Base-by-base conservation (phyloP, 495 filamentous ascomycete genomes). In the Trichoderma erinaceum region DNA sequence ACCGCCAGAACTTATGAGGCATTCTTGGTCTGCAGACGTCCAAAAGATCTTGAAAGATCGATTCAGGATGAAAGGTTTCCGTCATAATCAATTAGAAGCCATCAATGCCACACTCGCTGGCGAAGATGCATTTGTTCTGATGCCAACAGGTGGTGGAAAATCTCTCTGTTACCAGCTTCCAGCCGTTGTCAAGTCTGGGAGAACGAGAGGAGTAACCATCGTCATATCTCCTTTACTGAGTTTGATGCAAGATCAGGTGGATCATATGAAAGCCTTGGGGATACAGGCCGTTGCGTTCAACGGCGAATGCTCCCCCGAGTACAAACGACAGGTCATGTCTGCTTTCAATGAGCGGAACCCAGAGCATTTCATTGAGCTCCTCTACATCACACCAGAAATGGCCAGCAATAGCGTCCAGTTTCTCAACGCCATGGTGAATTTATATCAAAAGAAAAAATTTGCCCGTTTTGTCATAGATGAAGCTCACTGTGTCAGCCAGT, bases 331-430 rank as follows among this genome's bases (percentile, higher is more conserved):
- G 69, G 87, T 97, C 46, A 77, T 89, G 72, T 76, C 81, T 27
- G 76, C 78, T 2, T 78, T 97, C 16, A 77, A 84, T n/a, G 77
- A 85, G n/a, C 71, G 68, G 0, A 74, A 87, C 29, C 87, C 88
- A 0, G 90, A 96, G 67, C 81, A 87, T 63, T 81, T 82, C 64
- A 79, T 97, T 66, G 89, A 97, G 73, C 78, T 97, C 32, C 87
- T 99, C 12, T 99, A 98, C 70, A 89, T 98, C 50, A 98, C 95
- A 0, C 95, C 95, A 0, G 95, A 99, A 76, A 98, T 98, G 96
- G 82, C 98, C 38, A 91, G 81, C 74, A 96, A 91, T 71, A 97
- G 85, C 73, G 73, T 82, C 61, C 71, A 73, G 4, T 86, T 97
- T 74, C 75, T 86, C 48, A 81, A 79, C 66, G 82, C 80, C 10